phyloP scores from a whole-genome alignment of 2,329 filamentous ascomycete species.

The Claviceps sp. region DNA sequence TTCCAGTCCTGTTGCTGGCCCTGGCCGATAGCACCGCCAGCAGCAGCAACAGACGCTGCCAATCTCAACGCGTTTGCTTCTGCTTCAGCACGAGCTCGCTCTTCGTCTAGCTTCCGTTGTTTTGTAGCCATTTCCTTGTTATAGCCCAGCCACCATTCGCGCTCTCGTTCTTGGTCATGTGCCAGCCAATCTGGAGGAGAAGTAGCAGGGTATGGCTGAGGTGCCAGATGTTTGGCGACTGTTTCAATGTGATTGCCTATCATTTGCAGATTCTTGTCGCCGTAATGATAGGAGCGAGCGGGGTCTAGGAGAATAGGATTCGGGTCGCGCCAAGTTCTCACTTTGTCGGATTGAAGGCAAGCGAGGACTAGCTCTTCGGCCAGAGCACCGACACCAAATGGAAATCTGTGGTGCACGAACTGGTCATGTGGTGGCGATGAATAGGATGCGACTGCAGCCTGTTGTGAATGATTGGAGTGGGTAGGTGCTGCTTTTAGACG shows the following conservation, averaged over 20 bases:
- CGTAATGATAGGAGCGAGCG: conserved; percentile 23
- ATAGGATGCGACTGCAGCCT: conserved; percentile 2
- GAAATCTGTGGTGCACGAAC: conserved; percentile 13
- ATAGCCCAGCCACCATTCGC: conserved; percentile 40
- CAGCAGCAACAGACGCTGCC: conserved; percentile 8
- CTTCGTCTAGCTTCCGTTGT: conserved; percentile 26
- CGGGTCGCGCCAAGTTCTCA: conserved; percentile 29
- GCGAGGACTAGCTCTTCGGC: conserved; percentile 28
- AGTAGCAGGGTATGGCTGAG: conserved; percentile 34
- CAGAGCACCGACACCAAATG: conserved; percentile 18
- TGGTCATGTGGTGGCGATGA: background rate
- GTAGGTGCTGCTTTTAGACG: conserved; percentile 15
- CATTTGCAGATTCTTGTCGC: conserved; percentile 28
- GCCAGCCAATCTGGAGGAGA: conserved; percentile 40
- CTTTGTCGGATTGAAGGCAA: conserved; percentile 30
- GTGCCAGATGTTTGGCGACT: conserved; percentile 26
- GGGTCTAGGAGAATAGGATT: conserved; percentile 23
- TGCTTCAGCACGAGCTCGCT: conserved; percentile 20
- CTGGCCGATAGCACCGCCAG: conserved; percentile 4
- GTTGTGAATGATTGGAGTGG: conserved; percentile 1
- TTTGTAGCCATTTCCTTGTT: conserved; percentile 25
- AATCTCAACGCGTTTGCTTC: conserved; percentile 17
- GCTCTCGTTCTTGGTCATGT: conserved; percentile 30
- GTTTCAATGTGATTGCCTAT: conserved; percentile 30
- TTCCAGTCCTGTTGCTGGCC: conserved; percentile 15